Evolutionary conservation across 805 yeast species (phyloP).

Genomic region (Nakazawaea siamensis): DNA sequence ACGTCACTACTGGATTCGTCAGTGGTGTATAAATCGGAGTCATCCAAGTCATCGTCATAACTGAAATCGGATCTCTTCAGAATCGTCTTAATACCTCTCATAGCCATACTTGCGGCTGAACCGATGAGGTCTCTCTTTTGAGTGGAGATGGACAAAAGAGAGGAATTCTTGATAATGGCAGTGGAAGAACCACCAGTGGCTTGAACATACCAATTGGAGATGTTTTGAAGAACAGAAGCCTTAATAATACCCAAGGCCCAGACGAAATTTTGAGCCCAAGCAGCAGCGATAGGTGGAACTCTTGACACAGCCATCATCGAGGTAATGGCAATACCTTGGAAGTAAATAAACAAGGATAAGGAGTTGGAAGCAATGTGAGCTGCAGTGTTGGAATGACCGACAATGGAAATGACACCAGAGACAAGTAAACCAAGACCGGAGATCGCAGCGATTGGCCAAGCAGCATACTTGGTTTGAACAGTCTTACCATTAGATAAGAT

Average conservation of each 20-base stretch:
- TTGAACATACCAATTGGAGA: constrained; percentile 91
- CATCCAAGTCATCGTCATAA: constrained; percentile 42
- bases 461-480: constrained; percentile 83
- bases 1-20: constrained; percentile 56
- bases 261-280: constrained; percentile 95
- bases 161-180: constrained; percentile 56
- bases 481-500: constrained; percentile 81
- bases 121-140: constrained; percentile 40
- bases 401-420: constrained; percentile 78
- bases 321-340: constrained; percentile 86
- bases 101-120: constrained; percentile 12
- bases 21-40: constrained; percentile 51
- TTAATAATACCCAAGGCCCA: constrained; percentile 94
- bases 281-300: constrained; percentile 95
- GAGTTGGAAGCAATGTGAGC: constrained; percentile 97
- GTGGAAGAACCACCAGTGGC: constrained; percentile 89
- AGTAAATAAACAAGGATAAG: constrained; percentile 84
- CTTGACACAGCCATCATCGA: constrained; percentile 92
- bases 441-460: constrained; percentile 94
- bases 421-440: constrained; percentile 83
- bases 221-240: constrained; percentile 67
- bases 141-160: constrained; percentile 74
- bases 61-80: constrained; percentile 33
- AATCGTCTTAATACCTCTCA: constrained; percentile 10
- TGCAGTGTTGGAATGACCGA: constrained; percentile 88